Conservation (phyloP, 257 asterid genomes). For the Coffea eugenioides region DNA sequence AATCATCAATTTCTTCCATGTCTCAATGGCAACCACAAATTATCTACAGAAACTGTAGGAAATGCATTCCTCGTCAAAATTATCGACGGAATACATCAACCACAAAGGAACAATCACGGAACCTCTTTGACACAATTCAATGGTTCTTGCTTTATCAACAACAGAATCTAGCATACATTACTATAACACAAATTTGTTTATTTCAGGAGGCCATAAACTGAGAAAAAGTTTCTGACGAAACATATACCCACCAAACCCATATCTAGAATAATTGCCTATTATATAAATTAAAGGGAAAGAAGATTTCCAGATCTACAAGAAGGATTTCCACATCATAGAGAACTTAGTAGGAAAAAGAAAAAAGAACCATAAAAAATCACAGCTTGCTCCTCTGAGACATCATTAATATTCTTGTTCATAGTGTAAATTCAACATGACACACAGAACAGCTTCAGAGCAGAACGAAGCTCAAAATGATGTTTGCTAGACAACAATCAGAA, state of each 20-base stretch:
- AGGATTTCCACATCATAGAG: background rate
- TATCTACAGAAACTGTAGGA: background rate
- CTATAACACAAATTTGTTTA: no score
- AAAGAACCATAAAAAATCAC: background rate
- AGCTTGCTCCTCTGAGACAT: background rate
- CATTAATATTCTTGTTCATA: no score
- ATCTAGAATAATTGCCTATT: no score
- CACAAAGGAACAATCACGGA: background rate
- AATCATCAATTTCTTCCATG: background rate
- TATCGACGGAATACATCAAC: background rate
- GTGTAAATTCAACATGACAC: background rate
- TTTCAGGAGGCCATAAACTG: background rate
- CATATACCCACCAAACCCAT: background rate
- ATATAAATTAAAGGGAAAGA: no score
- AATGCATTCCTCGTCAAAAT: background rate
- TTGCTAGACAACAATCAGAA: no score
- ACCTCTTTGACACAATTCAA: no score
- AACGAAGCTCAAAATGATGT: no score
- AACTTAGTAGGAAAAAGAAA: no score
- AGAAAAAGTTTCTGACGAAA: no score
- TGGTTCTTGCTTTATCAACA: background rate
- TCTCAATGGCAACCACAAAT: background rate
- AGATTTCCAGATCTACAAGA: background rate
- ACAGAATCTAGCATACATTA: background rate
- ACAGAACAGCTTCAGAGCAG: background rate